A percentile compares a stretch with the other conserved stretches of the same genome.
Evolutionary conservation across 2,329 filamentous ascomycete species (phyloP).

Genomic region (Talaromyces amestolkiae): DNA sequence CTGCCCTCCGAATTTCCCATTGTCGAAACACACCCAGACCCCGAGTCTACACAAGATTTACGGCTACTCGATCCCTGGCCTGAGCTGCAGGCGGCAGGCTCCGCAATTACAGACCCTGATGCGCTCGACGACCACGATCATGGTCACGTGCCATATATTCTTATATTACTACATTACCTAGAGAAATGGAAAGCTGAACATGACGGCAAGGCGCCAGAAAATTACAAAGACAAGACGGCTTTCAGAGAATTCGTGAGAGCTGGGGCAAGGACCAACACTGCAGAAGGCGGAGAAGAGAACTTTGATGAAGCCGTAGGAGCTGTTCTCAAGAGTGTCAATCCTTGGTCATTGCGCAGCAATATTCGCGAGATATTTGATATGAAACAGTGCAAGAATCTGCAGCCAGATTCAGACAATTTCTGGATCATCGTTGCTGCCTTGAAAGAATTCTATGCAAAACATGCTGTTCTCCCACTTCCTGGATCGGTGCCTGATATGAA

Average conservation of each 20-base stretch:
- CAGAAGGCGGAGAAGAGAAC: conserved; percentile 92
- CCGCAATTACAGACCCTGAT: conserved; percentile 65
- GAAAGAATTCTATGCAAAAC: conserved; percentile 69
- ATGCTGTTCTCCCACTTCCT: conserved; percentile 74
- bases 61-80: conserved; percentile 83
- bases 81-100: conserved; percentile 67
- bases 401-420: conserved; percentile 61
- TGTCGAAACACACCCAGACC: conserved; percentile 91
- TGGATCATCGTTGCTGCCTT: conserved; percentile 87
- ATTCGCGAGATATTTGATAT: conserved; percentile 78
- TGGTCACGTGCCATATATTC: conserved; percentile 85
- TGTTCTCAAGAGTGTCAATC: conserved; percentile 80
- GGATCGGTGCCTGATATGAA: conserved; percentile 97
- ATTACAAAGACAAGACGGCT: conserved; percentile 79
- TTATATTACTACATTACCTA: conserved; percentile 78
- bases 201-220: conserved; percentile 64
- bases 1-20: conserved; percentile 81
- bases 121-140: conserved; percentile 74
- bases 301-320: conserved; percentile 88
- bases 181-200: conserved; percentile 73
- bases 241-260: conserved; percentile 71
- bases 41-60: conserved; percentile 78
- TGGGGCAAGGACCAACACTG: conserved; percentile 66
- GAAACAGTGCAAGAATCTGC: conserved; percentile 53
- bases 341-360: conserved; percentile 64